Base-by-base conservation (phyloP, 345 rosid species). In the Brassica carinata region DNA sequence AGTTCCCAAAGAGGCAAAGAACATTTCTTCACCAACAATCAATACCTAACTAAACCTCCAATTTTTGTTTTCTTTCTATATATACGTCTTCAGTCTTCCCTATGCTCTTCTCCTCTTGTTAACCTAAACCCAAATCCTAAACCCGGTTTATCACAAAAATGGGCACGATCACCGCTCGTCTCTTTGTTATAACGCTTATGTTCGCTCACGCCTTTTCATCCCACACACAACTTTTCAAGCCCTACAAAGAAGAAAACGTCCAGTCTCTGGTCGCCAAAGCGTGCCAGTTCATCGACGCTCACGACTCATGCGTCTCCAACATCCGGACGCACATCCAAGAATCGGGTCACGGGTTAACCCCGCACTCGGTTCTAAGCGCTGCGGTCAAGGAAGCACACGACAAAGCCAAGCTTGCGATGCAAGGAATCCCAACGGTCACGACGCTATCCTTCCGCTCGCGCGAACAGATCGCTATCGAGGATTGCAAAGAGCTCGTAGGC, bases 401-500 rank as follows among this genome's bases (percentile, higher is more conserved):
- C 27, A 93, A 96, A 83, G 98, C 96, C 15, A 85, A 84, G 67
- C 81, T 55, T n/a, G 88, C 97, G 11, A 82, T 90, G 36, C 83
- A 89, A 17, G 66, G 40, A 23, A 81, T 91, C 69, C 83, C 91
- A 8, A 87, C 82, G 82, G 89, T 93, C 85, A 88, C 87, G 0
- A 40, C 84, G 18, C 73, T 92, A 70, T 93, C 81, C 27, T 13
- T 88, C 79, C 88, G 88, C 70, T 89, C 88, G 23, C 96, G 97
- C 0, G 98, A 96, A 58, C 96, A 96, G 48, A 55, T 89, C 0
- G 98, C 98, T 0, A 86, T 93, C 3, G 98, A 88, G 64, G 99
- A 96, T 74, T 96, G 99, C 86, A 89, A 90, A 82, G 96, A 93
- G 69, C 97, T 96, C 61, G 84, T 96, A 0, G 99, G 94, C 79